Base-by-base conservation (phyloP, 805 yeast species). In the Vanderwaltozyma polyspora region DNA sequence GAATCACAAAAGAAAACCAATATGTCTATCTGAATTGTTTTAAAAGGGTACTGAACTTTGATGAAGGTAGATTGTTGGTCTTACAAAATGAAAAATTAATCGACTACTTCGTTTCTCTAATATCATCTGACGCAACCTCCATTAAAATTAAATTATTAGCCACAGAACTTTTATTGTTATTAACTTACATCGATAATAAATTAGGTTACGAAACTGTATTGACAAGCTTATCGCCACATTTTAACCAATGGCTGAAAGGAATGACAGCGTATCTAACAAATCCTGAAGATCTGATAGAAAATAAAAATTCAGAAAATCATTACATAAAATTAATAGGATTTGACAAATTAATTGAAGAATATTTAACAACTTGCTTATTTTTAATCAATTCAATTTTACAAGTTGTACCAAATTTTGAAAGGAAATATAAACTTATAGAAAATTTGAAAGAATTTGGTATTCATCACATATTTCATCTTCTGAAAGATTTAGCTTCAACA, bases 361-460 rank as follows among this genome's bases (percentile, higher is more conserved):
- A 33, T 28, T 31, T 35, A 19, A 23, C 19, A 5, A 35, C 33
- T 5, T 19, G 28, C 6, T 13, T 35, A 13, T 68, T 82, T 26
- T 64, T 89, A 28, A 63, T 85, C 23, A 76, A 77, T 45, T 74
- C 85, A 1, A 64, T 87, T 14, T 65, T 74, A 11, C 68, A 63
- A 43, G 74, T 49, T 39, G 57, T 44, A 45, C 55, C 42, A 28
- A 47, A 39, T 48, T 49, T 38, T 47, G 57, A 46, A 48, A 70
- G 41, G 59, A 64, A 32, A 32, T 62, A 91, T 34, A 60, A 70
- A 7, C 73, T 70, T 40, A 54, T 83, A 9, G 68, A 93, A 33
- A 65, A 67, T 44, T 60, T 83, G 37, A 66, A 66, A 39, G 68
- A 76, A 11, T 68, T 72, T 12, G 81, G 83, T 0, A 52, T 82